These are phyloP conservation scores for Colletotrichum eleusines DNA, from an alignment of 2,329 filamentous ascomycete species.

Conservation along the genomic window DNA sequence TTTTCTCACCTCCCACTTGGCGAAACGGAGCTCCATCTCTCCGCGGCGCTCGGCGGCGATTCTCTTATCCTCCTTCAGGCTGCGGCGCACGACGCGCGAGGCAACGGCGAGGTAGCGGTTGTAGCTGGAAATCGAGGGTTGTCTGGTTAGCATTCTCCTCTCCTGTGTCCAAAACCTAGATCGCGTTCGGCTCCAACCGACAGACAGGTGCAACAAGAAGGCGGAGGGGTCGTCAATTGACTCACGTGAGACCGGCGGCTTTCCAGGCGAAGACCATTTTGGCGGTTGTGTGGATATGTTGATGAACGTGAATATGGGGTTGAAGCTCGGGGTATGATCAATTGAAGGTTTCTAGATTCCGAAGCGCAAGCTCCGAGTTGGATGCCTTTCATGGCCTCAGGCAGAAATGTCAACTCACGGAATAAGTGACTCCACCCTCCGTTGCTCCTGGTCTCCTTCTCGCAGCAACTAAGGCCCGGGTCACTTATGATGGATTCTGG, in stretches of 20 bases:
- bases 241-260: conserved; percentile 95
- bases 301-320: conserved; percentile 49
- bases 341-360: conserved; percentile 47
- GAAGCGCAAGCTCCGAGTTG: conserved; percentile 43
- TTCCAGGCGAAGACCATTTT: conserved; percentile 99
- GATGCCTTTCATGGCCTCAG: conserved; percentile 42
- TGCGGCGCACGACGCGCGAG: conserved; percentile 93
- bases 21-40: conserved; percentile 88
- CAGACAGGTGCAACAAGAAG: neutral
- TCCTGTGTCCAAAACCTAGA: neutral
- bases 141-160: conserved; percentile 51
- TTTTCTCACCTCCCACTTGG: conserved; percentile 91
- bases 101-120: conserved; percentile 99
- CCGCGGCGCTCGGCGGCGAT: conserved; percentile 89
- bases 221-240: conserved; percentile 46
- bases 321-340: conserved; percentile 50
- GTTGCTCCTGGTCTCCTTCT: neutral
- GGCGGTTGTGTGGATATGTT: conserved; percentile 54
- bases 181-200: neutral
- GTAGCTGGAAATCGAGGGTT: conserved; percentile 74
- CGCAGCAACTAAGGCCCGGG: conserved; percentile 26
- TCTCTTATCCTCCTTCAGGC: conserved; percentile 95
- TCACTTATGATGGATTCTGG: neutral
- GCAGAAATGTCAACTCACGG: conserved; percentile 2
- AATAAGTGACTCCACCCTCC: neutral